These are phyloP conservation scores for Cytospora paraplurivora DNA, from an alignment of 2,329 filamentous ascomycete species.

Conservation along the genomic window DNA sequence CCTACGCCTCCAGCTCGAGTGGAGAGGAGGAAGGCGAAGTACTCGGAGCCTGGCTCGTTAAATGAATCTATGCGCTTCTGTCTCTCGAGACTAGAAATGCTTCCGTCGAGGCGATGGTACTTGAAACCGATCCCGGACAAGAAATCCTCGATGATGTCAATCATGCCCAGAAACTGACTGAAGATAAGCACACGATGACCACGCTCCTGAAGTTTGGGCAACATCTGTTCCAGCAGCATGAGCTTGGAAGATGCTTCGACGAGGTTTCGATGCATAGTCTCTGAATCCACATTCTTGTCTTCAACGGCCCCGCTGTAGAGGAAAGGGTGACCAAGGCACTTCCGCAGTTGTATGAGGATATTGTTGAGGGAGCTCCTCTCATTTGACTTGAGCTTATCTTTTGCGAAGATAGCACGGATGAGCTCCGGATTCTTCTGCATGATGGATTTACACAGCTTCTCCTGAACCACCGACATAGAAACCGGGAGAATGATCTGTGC, in stretches of 20 bases:
- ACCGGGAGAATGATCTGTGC: conserved; percentile 93
- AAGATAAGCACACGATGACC: conserved; percentile 94
- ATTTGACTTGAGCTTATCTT: conserved; percentile 63
- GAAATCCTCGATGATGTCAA: conserved; percentile 93
- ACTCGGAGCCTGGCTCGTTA: conserved; percentile 78
- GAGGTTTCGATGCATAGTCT: conserved; percentile 73
- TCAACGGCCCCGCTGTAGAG: conserved; percentile 91
- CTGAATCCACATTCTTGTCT: conserved; percentile 67
- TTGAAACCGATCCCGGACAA: conserved; percentile 71
- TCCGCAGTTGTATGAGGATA: conserved; percentile 91
- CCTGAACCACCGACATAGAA: conserved; percentile 92
- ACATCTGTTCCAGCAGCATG: conserved; percentile 77
- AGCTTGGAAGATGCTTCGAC: conserved; percentile 92
- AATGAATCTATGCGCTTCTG: conserved; percentile 93
- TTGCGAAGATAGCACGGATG: conserved; percentile 82
- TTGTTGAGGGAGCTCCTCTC: conserved; percentile 88
- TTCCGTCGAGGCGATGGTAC: conserved; percentile 85
- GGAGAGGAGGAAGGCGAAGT: conserved; percentile 91
- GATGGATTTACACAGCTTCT: conserved; percentile 92
- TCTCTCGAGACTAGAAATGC: conserved; percentile 77
- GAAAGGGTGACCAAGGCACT: conserved; percentile 94
- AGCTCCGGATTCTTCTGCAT: conserved; percentile 87
- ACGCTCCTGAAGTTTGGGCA: conserved; percentile 81
- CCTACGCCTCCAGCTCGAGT: conserved; percentile 95
- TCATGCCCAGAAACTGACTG: conserved; percentile 88